A percentile compares a stretch with the other conserved stretches of the same genome.
These are phyloP conservation scores for Trypanosoma caninum DNA, from an alignment of 208 protist species.

Conservation along the genomic window DNA sequence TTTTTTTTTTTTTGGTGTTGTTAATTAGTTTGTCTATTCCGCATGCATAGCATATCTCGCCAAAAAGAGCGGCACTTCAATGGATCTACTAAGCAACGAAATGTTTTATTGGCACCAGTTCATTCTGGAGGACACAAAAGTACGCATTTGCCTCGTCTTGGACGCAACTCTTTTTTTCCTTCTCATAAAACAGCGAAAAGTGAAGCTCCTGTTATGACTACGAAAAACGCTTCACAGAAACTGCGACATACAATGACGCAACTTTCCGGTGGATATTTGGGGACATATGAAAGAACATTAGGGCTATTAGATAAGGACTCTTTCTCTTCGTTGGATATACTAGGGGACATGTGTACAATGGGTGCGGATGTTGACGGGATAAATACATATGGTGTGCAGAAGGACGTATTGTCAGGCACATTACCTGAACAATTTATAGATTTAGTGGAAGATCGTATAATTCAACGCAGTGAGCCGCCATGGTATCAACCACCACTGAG, in stretches of 20 bases:
- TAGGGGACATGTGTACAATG: constrained; percentile 1
- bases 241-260: constrained; percentile 12
- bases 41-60: not conserved
- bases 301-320: not conserved
- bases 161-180: too few relatives aligned
- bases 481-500: constrained; percentile 18
- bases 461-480: not conserved
- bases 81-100: too few relatives aligned
- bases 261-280: not conserved
- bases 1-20: not conserved
- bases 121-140: too few relatives aligned
- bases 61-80: too few relatives aligned
- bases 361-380: not conserved
- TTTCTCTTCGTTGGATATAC: not conserved
- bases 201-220: too few relatives aligned
- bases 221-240: constrained; percentile 10
- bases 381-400: not conserved
- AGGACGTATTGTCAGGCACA: not conserved
- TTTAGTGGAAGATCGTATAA: not conserved
- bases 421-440: not conserved
- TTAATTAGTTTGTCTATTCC: not conserved
- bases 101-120: too few relatives aligned
- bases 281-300: not conserved
- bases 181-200: too few relatives aligned
- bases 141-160: too few relatives aligned